Evolutionary conservation across 1,139 yeast genomes (phyloP).

Genomic region (Candida frijolesensis): DNA sequence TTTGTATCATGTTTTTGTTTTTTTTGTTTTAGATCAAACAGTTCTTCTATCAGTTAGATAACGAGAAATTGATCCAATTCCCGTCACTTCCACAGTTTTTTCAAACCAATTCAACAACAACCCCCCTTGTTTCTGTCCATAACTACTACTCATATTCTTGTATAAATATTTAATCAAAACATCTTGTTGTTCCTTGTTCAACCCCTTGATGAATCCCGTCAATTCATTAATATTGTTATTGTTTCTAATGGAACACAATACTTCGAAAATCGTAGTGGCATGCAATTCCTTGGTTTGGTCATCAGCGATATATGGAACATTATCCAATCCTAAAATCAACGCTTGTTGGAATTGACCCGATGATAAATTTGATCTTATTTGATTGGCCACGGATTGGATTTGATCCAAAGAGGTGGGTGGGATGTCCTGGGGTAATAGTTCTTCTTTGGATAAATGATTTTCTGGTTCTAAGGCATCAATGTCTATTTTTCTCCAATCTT

Average conservation of each 20-base stretch:
- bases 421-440: conserved; percentile 61
- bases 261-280: conserved; percentile 65
- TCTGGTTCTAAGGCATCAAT: conserved; percentile 91
- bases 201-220: conserved; percentile 55
- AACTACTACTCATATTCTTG: conserved; percentile 76
- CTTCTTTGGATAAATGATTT: conserved; percentile 62
- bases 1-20: background rate
- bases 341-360: conserved; percentile 76
- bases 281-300: conserved; percentile 54
- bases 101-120: conserved; percentile 89
- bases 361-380: conserved; percentile 64
- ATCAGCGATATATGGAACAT: conserved; percentile 84
- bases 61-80: conserved; percentile 87
- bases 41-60: conserved; percentile 85
- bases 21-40: conserved; percentile 51
- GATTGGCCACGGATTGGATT: conserved; percentile 55
- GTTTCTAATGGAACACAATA: conserved; percentile 73
- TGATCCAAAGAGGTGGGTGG: conserved; percentile 48
- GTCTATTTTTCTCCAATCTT: conserved; percentile 79
- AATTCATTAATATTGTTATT: conserved; percentile 58
- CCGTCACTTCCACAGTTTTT: conserved; percentile 79
- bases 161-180: conserved; percentile 82
- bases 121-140: conserved; percentile 88
- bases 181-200: conserved; percentile 70
- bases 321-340: conserved; percentile 59